phyloP scores from a whole-genome alignment of 1,284 basidiomycete species.

The Boletus semigastroideus region DNA sequence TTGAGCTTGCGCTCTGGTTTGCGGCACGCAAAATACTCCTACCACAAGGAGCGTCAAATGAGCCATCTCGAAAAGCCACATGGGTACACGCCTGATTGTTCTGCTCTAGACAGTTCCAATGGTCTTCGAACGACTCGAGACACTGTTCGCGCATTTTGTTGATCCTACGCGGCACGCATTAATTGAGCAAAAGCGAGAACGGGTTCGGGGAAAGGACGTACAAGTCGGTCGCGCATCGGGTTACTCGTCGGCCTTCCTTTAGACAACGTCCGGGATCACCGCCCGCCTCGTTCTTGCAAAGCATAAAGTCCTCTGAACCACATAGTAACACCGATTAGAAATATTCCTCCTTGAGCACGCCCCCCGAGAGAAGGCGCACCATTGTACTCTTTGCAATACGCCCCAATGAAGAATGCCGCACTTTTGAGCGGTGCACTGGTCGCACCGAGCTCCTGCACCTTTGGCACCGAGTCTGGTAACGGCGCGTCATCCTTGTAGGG shows the following conservation, averaged over 20 bases:
- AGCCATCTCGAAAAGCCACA: not conserved
- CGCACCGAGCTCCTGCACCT: conserved; percentile 87
- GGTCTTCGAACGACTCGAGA: conserved; percentile 83
- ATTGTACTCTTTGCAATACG: conserved; percentile 95
- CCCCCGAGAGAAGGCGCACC: conserved; percentile 53
- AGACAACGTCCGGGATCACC: conserved; percentile 89
- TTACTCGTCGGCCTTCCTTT: conserved; percentile 95
- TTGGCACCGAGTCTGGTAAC: conserved; percentile 72
- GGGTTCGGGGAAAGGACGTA: conserved; percentile 45
- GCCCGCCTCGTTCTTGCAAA: conserved; percentile 91
- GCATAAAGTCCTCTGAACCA: conserved; percentile 94
- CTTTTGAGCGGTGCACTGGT: conserved; percentile 96
- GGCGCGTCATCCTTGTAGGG: conserved; percentile 73
- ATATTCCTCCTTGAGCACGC: conserved; percentile 5
- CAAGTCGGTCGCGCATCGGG: conserved; percentile 94
- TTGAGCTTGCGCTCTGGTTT: conserved; percentile 90
- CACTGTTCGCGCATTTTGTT: conserved; percentile 94
- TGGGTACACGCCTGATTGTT: conserved; percentile 82
- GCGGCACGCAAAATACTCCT: conserved; percentile 90
- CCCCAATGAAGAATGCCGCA: conserved; percentile 96
- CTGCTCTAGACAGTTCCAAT: conserved; percentile 94
- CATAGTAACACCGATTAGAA: not conserved
- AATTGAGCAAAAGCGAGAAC: no score
- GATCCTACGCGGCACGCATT: conserved; percentile 59
- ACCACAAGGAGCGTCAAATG: not conserved